Conservation (phyloP, 176 grass and related monocot species). For the Carex scoparia region DNA sequence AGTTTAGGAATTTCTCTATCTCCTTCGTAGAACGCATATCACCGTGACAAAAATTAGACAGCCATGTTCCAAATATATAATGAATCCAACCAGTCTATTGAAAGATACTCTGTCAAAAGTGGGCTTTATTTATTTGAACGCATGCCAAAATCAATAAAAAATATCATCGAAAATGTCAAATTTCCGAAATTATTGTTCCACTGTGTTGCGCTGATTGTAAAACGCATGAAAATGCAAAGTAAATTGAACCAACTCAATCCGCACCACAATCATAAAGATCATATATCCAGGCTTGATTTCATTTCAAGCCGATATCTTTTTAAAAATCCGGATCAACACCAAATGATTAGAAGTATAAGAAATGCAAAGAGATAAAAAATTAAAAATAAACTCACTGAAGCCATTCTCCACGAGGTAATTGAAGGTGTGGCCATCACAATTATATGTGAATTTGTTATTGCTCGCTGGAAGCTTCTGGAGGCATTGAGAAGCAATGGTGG, state of each 20-base stretch:
- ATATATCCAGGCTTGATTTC: neutral
- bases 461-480: conserved; percentile 57
- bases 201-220: neutral
- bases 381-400: conserved; percentile 39
- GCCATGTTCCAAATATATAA: neutral
- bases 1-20: neutral
- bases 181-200: neutral
- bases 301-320: neutral
- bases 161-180: neutral
- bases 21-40: neutral
- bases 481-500: conserved; percentile 54
- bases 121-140: neutral
- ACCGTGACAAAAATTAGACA: neutral
- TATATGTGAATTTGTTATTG: conserved; percentile 62
- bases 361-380: neutral
- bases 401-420: conserved; percentile 76
- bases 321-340: neutral
- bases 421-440: conserved; percentile 71
- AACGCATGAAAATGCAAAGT: neutral
- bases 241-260: neutral
- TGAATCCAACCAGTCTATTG: neutral
- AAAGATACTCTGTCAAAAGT: neutral
- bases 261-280: neutral
- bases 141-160: neutral
- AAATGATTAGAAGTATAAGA: neutral